Evolutionary conservation across 768 basidiomycete genomes (phyloP), one percentile per base, ranked within the genome.

Genomic region (Dendrothele bispora): DNA sequence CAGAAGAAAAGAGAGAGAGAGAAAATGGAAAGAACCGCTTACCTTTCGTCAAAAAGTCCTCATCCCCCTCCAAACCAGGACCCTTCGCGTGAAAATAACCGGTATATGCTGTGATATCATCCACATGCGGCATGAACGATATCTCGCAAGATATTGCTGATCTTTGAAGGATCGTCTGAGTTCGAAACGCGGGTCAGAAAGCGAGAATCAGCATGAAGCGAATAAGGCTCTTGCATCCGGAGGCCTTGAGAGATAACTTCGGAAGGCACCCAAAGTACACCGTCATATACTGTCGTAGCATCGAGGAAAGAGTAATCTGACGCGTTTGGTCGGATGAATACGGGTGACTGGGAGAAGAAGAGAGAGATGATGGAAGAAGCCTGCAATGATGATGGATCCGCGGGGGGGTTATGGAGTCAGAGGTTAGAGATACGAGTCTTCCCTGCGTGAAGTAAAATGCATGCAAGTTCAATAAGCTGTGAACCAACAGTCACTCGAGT

Each of bases 311-410:
- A 79, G 56, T 82, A 79, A 50, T 82, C 80, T 0, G 80, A 80
- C 1, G 72, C 70, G 3, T 63, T 61, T 2, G 79, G 75, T 15
- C 75, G 69, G 26, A 82, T 80, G 66, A 80, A 81, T 29, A 65
- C 41, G 0, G 80, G 74, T 0, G 80, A 82, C 51, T 83, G 80
- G 1, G 78, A 79, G 67, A 82, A 83, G 0, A 79, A 74, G 27
- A 83, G 70, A 0, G 78, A 70, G 8, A 80, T 58, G 0, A 71
- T 51, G 0, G 71, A 52, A 0, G 78, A 68, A 1, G 55, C 49
- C n/a, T n/a, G n/a, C n/a, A n/a, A n/a, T n/a, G n/a, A n/a, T n/a
- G n/a, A n/a, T n/a, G n/a, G n/a, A n/a, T n/a, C n/a, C n/a, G n/a
- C n/a, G n/a, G n/a, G 1, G 66, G 46, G 0, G 69, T 55, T 12